Conservation (phyloP, 73 alveolate genomes). For the Stentor coeruleus region DNA sequence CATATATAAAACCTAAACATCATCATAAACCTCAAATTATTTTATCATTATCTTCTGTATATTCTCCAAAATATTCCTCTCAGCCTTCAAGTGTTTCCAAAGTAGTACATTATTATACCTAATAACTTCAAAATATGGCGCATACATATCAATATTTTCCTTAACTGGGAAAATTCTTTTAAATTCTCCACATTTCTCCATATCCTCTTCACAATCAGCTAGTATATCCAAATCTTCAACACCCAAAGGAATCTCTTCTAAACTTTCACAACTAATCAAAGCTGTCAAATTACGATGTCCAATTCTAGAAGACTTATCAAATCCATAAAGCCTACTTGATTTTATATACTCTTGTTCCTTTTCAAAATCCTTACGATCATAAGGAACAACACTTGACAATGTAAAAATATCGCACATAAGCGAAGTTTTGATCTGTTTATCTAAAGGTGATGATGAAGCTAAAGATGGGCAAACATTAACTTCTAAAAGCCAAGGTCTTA, state of each 20-base stretch:
- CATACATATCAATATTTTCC: slow-evolving; percentile 58
- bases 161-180: slow-evolving; percentile 63
- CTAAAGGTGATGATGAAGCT: slow-evolving; percentile 78
- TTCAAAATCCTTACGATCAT: slow-evolving; percentile 66
- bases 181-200: slow-evolving; percentile 47
- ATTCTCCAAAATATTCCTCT: background rate
- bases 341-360: background rate
- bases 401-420: slow-evolving; percentile 75
- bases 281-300: background rate
- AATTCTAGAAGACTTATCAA: slow-evolving; percentile 14
- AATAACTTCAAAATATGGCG: slow-evolving; percentile 43
- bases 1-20: too few species aligned
- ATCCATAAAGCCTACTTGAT: slow-evolving; percentile 6
- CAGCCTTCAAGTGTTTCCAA: slow-evolving; percentile 36
- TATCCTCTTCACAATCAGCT: slow-evolving; percentile 48
- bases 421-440: slow-evolving; percentile 81
- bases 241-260: slow-evolving; percentile 2
- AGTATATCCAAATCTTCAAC: slow-evolving; percentile 38
- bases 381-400: slow-evolving; percentile 75
- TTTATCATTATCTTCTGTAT: too few species aligned
- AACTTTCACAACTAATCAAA: slow-evolving; percentile 6
- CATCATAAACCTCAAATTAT: too few species aligned
- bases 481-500: slow-evolving; percentile 91
- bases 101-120: slow-evolving; percentile 33
- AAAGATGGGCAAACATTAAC: slow-evolving; percentile 92